Base-by-base conservation (phyloP, 257 asterid genomes). In the Capsicum baccatum region DNA sequence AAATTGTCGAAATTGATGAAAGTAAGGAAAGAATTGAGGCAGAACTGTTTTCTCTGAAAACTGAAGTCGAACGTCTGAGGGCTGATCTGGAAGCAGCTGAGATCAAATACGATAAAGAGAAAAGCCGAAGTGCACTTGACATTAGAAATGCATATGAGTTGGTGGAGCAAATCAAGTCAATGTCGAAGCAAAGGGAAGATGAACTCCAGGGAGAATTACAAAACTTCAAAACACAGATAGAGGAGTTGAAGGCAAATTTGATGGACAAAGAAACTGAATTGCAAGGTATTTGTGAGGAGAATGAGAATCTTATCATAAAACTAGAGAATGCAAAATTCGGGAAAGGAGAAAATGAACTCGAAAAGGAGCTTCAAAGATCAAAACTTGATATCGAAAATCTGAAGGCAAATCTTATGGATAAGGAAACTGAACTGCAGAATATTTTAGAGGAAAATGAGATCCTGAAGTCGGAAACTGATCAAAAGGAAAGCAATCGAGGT, bases 211-310 rank as follows among this genome's bases (percentile, higher is more conserved):
- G 69, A 5, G 92, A 88, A 81, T 84, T 94, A 33, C 83, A 82
- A 64, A 88, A 81, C 83, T 89, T 90, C 2, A 91, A 85, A 66
- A 71, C 83, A 35, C 92, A 91, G 83, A 89, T 95, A 1, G 97
- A 97, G 88, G 97, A 95, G 87, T 73, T 97, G 82, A 95, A 90
- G 88, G 98, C 95, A 0, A 91, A 94, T 79, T 87, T 97, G 33
- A 92, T 97, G 99, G 97, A 95, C 67, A 97, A 95, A 85, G 98
- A 97, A 82, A 93, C 95, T 3, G 98, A 95, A 85, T 79, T 97
- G 83, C 99, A 97, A 78, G 95, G 97, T 16, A 94, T 95, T 33
- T 91, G 94, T 9, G 97, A 95, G 87, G 98, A 95, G 89, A 97
- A 97, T 16, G 99, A 91, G 64, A 83, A 86, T 39, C 92, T 97